Evolutionary conservation across 495 filamentous ascomycete genomes (phyloP), one percentile per base, ranked within the genome.

Genomic region (Opeltia flavorubescens): DNA sequence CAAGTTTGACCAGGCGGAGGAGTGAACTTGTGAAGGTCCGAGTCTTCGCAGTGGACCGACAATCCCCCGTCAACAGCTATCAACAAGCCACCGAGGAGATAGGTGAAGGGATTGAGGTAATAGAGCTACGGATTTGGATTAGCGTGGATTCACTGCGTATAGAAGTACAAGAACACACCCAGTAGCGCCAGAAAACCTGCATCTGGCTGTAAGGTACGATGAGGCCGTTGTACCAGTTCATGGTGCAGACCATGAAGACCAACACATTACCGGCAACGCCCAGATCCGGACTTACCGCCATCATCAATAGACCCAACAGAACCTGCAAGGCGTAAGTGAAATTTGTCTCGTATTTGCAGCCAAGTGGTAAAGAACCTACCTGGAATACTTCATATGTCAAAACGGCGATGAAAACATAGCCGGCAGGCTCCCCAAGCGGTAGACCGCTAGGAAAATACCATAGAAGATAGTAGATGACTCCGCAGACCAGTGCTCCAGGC

Each of bases 391-490:
- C 67, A 83, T 67, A 27, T 71, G 66, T 24, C 70, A 66, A 49
- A 75, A 74, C 1, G 70, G 72, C 5, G 62, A 69, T 5, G 70
- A 60, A 51, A 72, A 70, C 55, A 43, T 71, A 67, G 2, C 78
- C 75, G 0, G 72, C 68, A 17, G 64, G 59, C 3, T 83, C 76
- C 56, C 93, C 88, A 27, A 61, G 62, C 53, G 82, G 80, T 0
- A 91, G 69, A 0, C 86, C 86, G 39, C 86, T 71, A 8, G 85
- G 84, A 59, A 86, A 89, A 57, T 89, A 89, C 80, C 80, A 88
- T 48, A 66, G 74, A 55, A 86, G 67, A 63, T 69, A 86, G 59
- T 83, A 75, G 21, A 87, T 61, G 1, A 76, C 70, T 3, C 78
- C 71, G 68, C 82, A 77, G 21, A 87, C 59, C 2, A 76, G 71